Evolutionary conservation across 495 filamentous ascomycete species (phyloP), one percentile per base, ranked within the genome.

Genomic region (Pseudevernia furfuracea): DNA sequence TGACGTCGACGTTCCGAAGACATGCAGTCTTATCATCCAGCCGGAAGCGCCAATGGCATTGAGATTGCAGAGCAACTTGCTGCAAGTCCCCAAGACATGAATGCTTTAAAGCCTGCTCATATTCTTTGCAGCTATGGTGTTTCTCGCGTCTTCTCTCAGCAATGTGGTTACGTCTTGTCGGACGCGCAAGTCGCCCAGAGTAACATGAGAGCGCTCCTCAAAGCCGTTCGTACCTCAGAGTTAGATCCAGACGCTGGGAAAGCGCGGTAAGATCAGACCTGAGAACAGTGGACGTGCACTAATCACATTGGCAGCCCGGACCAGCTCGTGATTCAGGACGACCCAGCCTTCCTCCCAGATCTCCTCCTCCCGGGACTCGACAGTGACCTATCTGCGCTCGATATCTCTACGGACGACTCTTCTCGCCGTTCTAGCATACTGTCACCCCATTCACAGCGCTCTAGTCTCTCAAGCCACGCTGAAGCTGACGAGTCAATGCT

Each of bases 21-120:
- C 93, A 62, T 97, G 92, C 73, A 81, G 85, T 56, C 92, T 89
- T 9, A 96, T 98, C 70, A 85, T 87, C 37, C 80, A 88, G 62
- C 92, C 94, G 0, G 87, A 86, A 32, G 92, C 89, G 9, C 94
- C 94, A 14, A 89, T 98, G 80, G 94, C 94, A 4, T 74, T 98
- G 70, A 87, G 94, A 21, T 83, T 98, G 39, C 94, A 98, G 74
- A 91, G 92, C 14, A 96, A 88, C 69, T 77, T 98, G 37, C 84
- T 98, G 78, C 86, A 74, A 71, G 81, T 69, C 30, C 65, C 59
- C 19, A 61, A 63, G 4, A 52, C 52, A 59, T 55, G 32, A 6
- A n/a, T 21, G 12, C 19, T 41, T 59, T 30, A 34, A 25, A 37
- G 52, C 62, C 23, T 19, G 19, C 57, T 72, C 34, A 53, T 36